phyloP scores from a whole-genome alignment of 768 basidiomycete species.

The Tremella yokohamensis region DNA sequence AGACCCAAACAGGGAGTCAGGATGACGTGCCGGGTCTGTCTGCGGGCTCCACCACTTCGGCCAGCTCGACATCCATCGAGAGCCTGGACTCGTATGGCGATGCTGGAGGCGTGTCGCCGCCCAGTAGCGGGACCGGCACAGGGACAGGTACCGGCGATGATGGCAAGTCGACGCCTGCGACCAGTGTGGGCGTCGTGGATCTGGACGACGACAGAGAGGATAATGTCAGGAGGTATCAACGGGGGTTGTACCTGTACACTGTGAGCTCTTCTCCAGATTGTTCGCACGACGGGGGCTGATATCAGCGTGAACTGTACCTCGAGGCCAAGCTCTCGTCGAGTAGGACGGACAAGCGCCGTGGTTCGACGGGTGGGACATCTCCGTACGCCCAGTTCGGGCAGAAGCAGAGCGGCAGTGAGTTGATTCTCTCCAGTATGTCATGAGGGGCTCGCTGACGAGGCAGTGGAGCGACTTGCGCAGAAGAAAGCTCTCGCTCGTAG shows the following conservation, averaged over 20 bases:
- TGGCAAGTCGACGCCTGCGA: not conserved
- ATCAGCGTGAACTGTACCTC: constrained; percentile 19
- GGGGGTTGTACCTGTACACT: constrained; percentile 20
- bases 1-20: no score
- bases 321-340: constrained; percentile 15
- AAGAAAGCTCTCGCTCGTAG: constrained; percentile 24
- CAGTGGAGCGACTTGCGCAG: constrained; percentile 20
- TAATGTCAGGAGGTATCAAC: constrained; percentile 12
- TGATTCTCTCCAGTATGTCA: not conserved
- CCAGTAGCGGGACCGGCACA: not conserved
- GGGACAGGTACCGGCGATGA: not conserved
- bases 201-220: constrained; percentile 7
- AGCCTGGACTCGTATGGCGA: no score
- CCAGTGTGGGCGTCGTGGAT: constrained; percentile 4
- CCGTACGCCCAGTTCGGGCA: constrained; percentile 6
- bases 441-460: constrained; percentile 4
- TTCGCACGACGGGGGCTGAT: no score
- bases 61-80: no score
- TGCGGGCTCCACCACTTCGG: no score
- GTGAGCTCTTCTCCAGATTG: constrained; percentile 3
- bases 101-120: not conserved
- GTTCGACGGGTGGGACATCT: not conserved
- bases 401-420: constrained; percentile 24
- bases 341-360: constrained; percentile 9
- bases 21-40: no score